Evolutionary conservation across 2,329 filamentous ascomycete species (phyloP), one percentile per base, ranked within the genome.

Genomic region (Cucurbitaria berberidis): DNA sequence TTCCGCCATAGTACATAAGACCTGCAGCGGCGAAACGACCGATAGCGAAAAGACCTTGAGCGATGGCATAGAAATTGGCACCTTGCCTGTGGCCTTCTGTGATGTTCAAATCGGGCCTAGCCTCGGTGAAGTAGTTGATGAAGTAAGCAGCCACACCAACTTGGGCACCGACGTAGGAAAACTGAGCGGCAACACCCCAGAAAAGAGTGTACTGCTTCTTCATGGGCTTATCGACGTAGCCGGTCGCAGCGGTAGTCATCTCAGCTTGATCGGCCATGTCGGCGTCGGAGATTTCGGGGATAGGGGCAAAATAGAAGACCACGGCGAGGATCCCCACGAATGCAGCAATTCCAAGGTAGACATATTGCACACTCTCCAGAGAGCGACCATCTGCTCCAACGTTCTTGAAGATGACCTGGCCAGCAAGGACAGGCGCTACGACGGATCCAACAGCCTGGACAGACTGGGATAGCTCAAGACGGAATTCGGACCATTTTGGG

Each of bases 391-490:
- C 78, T 47, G 84, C 79, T 42, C 84, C 82, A 8, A 89, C 81
- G 11, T 81, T 77, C 50, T 82, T 83, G 77, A 92, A 92, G 75
- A 92, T 89, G 51, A 89, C 87, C 54, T 87, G 87, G 1, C 86
- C 88, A 38, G 87, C 89, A 8, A 92, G 79, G 0, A 91, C 84
- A 1, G 89, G 89, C 0, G 88, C 89, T 19, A 93, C 73, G 9
- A 93, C 86, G 8, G 87, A 88, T 30, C 89, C 89, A 42, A 91
- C 84, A 48, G 87, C 89, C 67, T 92, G 89, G 76, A 92, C 88
- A 48, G 88, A 87, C 72, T 93, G 90, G 1, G 89, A 87, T 46
- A 91, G 77, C 74, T 92, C 89, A 77, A 93, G 86, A 60, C 89
- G 85, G 57, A 91, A 86, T 70, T 93, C 89, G 5, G 88, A 85